phyloP scores from a whole-genome alignment of 441 rosid species.

The Breynia disticha region DNA sequence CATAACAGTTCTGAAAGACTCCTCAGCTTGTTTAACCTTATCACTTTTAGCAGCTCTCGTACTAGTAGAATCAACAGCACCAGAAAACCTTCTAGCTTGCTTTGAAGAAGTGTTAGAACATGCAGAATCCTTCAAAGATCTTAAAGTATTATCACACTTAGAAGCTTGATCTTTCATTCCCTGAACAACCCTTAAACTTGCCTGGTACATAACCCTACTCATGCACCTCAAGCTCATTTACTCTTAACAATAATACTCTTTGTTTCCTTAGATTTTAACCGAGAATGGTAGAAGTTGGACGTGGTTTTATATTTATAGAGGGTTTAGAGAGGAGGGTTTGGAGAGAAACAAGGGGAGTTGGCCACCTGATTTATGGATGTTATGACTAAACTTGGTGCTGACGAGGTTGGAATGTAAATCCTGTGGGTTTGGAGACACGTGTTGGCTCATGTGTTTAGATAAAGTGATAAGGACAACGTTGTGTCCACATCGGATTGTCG shows the following conservation, averaged over 20 bases:
- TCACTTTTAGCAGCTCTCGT: slow-evolving; percentile 27
- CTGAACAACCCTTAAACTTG: slow-evolving; percentile 27
- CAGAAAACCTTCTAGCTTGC: slow-evolving; percentile 35
- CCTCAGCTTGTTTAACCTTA: slow-evolving; percentile 50
- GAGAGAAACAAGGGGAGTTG: background rate
- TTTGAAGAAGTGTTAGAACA: slow-evolving; percentile 21
- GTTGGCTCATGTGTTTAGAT: slow-evolving; percentile 7
- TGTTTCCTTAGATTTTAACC: background rate
- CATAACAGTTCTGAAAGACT: slow-evolving; percentile 66
- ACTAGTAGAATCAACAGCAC: slow-evolving; percentile 29
- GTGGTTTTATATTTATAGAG: background rate
- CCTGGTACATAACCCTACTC: slow-evolving; percentile 29
- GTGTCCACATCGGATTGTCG: background rate
- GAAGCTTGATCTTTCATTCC: slow-evolving; percentile 45
- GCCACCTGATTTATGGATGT: background rate
- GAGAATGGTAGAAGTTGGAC: background rate
- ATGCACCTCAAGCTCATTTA: slow-evolving; percentile 22
- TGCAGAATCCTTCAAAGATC: slow-evolving; percentile 37
- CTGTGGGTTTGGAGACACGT: slow-evolving; percentile 15
- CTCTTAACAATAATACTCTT: background rate
- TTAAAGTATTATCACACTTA: slow-evolving; percentile 30
- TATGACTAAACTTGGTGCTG: slow-evolving; percentile 12
- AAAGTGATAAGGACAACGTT: slow-evolving; percentile 16
- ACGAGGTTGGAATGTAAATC: background rate
- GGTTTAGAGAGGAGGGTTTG: background rate